phyloP scores from a whole-genome alignment of 331 rosid genomes.

The Stylosanthes scabra region DNA sequence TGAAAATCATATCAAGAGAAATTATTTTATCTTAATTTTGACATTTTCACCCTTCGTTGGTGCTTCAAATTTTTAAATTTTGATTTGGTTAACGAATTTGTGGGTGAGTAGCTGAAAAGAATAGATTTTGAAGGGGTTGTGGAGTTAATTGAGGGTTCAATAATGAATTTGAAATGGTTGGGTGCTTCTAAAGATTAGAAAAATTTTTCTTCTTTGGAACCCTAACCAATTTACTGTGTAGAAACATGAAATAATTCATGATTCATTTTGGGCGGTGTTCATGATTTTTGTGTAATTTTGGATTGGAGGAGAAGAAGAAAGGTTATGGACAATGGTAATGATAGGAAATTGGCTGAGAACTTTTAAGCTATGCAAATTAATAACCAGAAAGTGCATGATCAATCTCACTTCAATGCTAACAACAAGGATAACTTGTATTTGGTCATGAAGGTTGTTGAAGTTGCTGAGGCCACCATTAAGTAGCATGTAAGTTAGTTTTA shows the following conservation, averaged over 20 bases:
- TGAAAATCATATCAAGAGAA: background rate
- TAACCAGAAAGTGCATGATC: constrained; percentile 40
- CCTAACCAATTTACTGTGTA: constrained; percentile 6
- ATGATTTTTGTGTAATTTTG: constrained; percentile 1
- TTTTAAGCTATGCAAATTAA: constrained; percentile 65
- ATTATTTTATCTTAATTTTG: background rate
- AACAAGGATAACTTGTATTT: constrained; percentile 70
- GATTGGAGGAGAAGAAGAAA: constrained; percentile 38
- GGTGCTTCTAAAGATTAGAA: constrained; percentile 3
- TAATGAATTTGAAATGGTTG: constrained; percentile 19
- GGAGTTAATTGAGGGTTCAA: constrained; percentile 22
- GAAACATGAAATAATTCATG: constrained; percentile 25
- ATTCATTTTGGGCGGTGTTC: constrained; percentile 38
- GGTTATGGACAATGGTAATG: constrained; percentile 88
- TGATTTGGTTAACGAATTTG: constrained; percentile 30
- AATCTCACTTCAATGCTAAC: constrained; percentile 37
- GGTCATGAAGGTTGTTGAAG: constrained; percentile 97
- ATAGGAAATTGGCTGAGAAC: constrained; percentile 67
- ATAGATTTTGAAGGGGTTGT: background rate
- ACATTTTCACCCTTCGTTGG: background rate
- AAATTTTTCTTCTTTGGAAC: constrained; percentile 1
- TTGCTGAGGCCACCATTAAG: constrained; percentile 90
- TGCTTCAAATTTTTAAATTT: background rate
- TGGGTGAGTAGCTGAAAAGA: background rate
- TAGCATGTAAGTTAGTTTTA: constrained; percentile 63